A percentile compares a stretch with the other conserved stretches of the same genome.
Evolutionary conservation across 2,329 filamentous ascomycete species (phyloP).

Genomic region (Rhynchosporium secalis): DNA sequence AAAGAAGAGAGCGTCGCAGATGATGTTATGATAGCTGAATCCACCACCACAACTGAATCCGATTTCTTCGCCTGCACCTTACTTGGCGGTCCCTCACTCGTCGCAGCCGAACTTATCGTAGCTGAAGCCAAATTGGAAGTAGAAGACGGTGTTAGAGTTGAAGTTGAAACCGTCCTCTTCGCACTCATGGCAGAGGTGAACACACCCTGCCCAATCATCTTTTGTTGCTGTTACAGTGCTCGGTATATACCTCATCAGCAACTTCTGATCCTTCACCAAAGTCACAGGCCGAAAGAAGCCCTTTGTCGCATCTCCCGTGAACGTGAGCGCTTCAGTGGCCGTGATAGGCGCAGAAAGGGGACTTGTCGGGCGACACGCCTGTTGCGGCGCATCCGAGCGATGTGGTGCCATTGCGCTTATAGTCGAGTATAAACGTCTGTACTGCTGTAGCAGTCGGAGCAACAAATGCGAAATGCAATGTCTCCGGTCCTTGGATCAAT

Average conservation of each 20-base stretch:
- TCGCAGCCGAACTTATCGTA: neutral
- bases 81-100: neutral
- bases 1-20: neutral
- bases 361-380: constrained; percentile 12
- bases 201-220: neutral
- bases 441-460: constrained; percentile 10
- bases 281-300: constrained; percentile 22
- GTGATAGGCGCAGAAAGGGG: constrained; percentile 5
- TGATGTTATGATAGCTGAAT: neutral
- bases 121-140: neutral
- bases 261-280: constrained; percentile 15
- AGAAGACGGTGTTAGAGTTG: neutral
- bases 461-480: constrained; percentile 23
- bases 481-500: constrained; percentile 26
- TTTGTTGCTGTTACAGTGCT: neutral
- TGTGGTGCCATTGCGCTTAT: constrained; percentile 14
- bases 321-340: constrained; percentile 9
- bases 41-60: neutral
- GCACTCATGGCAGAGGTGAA: neutral
- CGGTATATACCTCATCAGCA: constrained; percentile 22
- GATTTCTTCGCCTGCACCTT: neutral
- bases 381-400: constrained; percentile 21
- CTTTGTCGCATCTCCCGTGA: constrained; percentile 18
- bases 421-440: constrained; percentile 19
- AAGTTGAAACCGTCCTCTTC: neutral